Evolutionary conservation across 2,329 filamentous ascomycete species (phyloP).

Genomic region (Clarireedia paspali): DNA sequence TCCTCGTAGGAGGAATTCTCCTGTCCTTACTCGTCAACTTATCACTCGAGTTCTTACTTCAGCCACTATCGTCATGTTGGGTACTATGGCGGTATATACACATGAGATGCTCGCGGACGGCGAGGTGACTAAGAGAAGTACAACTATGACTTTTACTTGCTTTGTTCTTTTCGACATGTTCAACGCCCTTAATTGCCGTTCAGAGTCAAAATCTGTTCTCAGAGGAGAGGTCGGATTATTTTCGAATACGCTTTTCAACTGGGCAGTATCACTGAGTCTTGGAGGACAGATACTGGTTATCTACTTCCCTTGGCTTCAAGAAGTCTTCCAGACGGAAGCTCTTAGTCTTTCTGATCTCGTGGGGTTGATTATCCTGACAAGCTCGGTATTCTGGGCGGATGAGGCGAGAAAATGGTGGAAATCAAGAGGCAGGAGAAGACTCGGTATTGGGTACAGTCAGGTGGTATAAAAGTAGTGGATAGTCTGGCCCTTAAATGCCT

Average conservation of each 20-base stretch:
- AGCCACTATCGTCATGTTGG: conserved; percentile 82
- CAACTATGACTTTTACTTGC: conserved; percentile 98
- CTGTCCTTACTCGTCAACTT: conserved; percentile 79
- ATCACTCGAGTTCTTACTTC: conserved; percentile 82
- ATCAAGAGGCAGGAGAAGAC: conserved; percentile 46
- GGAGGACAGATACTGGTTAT: conserved; percentile 85
- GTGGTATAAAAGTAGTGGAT: conserved; percentile 42
- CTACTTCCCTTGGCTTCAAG: conserved; percentile 88
- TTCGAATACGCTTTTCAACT: conserved; percentile 91
- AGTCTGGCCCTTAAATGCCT: neutral
- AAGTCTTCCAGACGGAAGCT: conserved; percentile 92
- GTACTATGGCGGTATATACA: conserved; percentile 85
- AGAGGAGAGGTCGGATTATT: conserved; percentile 77
- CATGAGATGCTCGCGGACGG: conserved; percentile 83
- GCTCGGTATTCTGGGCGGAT: conserved; percentile 91
- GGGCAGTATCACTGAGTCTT: conserved; percentile 79
- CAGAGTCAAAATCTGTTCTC: conserved; percentile 81
- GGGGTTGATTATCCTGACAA: conserved; percentile 66
- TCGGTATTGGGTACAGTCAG: conserved; percentile 57
- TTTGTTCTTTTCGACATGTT: conserved; percentile 99
- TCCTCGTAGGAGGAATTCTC: conserved; percentile 76
- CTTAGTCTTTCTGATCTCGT: conserved; percentile 67
- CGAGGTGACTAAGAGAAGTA: conserved; percentile 82
- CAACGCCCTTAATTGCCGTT: conserved; percentile 89
- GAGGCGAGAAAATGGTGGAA: conserved; percentile 77